phyloP scores from a whole-genome alignment of 2,329 filamentous ascomycete species.

The Pseudogymnoascus sp. region DNA sequence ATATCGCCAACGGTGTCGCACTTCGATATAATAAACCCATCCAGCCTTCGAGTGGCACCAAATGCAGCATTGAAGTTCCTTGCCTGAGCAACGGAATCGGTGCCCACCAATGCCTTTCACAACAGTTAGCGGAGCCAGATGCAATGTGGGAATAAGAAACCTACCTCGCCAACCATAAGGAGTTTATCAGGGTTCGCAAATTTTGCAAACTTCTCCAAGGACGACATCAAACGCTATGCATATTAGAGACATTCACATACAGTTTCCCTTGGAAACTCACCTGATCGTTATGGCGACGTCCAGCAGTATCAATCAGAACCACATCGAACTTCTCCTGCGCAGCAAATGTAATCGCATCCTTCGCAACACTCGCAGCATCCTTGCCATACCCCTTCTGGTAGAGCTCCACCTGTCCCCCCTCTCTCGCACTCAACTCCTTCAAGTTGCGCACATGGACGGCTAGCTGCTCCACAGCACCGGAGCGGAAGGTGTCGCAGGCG shows the following conservation, averaged over 20 bases:
- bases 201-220: conserved; percentile 93
- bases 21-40: conserved; percentile 97
- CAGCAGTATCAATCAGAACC: conserved; percentile 93
- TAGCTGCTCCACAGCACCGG: conserved; percentile 91
- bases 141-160: background rate
- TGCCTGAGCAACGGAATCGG: conserved; percentile 89
- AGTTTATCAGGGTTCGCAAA: conserved; percentile 96
- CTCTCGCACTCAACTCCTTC: conserved; percentile 75
- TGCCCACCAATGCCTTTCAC: conserved; percentile 72
- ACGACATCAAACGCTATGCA: conserved; percentile 72
- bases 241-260: conserved; percentile 15
- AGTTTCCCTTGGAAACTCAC: conserved; percentile 14
- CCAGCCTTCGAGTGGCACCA: conserved; percentile 67
- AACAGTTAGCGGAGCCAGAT: conserved; percentile 13
- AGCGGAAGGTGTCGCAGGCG: conserved; percentile 93
- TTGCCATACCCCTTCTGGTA: conserved; percentile 98
- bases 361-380: conserved; percentile 89
- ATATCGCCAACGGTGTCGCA: conserved; percentile 99
- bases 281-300: conserved; percentile 88
- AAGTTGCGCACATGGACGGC: conserved; percentile 92
- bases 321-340: conserved; percentile 73
- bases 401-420: conserved; percentile 77
- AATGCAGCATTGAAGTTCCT: conserved; percentile 94
- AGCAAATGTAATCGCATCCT: conserved; percentile 81
- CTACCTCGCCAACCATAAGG: conserved; percentile 70